Conservation (phyloP, 139 green algal genomes). For the Haematococcus sp. region DNA sequence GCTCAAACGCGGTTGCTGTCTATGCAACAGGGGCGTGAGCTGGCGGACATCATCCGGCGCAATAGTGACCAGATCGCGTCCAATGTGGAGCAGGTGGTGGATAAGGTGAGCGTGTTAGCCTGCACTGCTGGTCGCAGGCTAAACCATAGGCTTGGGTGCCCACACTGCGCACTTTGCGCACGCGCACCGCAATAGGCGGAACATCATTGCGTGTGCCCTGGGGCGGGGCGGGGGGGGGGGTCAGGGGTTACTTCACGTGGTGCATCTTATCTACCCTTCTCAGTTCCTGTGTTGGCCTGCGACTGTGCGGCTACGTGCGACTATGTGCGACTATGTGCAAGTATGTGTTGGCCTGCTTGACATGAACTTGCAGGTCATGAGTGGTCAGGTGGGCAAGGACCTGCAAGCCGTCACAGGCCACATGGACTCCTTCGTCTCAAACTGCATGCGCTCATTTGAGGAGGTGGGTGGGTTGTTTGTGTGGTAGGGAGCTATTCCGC, state of each 20-base stretch:
- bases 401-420: constrained; percentile 33
- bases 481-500: no score
- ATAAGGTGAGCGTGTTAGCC: constrained; percentile 46
- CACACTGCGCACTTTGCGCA: no score
- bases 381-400: constrained; percentile 19
- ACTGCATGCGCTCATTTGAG: constrained; percentile 57
- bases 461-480: constrained; percentile 5
- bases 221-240: no score
- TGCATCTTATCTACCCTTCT: no score
- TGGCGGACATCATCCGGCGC: constrained; percentile 50
- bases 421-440: constrained; percentile 44
- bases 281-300: no score
- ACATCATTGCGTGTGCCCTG: no score
- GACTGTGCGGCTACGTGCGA: no score
- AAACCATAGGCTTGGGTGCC: background rate
- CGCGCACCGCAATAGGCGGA: no score
- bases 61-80: constrained; percentile 65
- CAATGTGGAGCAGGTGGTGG: constrained; percentile 66
- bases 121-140: background rate
- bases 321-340: no score
- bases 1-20: no score
- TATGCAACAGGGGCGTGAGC: constrained; percentile 15
- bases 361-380: constrained; percentile 30
- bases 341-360: no score
- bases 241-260: no score